phyloP scores from a whole-genome alignment of 805 yeast genomes.

The Metschnikowia henanensis region DNA sequence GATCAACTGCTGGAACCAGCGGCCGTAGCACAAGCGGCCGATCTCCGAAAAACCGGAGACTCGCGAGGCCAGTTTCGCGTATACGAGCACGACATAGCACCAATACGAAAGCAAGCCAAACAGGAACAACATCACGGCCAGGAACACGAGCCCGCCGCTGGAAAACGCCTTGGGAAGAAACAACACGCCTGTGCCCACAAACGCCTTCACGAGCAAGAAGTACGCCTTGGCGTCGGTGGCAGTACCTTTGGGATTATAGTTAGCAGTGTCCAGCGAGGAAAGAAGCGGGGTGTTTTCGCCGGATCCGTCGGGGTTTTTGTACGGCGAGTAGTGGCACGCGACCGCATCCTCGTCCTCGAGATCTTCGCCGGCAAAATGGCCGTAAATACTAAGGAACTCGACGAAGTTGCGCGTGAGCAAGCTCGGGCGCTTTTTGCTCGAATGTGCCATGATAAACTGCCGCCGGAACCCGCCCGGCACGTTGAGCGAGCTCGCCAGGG shows the following conservation, averaged over 20 bases:
- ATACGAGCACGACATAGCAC: conserved; percentile 69
- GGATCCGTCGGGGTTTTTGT: conserved; percentile 15
- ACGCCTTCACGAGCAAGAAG: conserved; percentile 68
- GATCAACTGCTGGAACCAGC: conserved; percentile 62
- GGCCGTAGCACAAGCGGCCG: conserved; percentile 63
- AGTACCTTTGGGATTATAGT: conserved; percentile 46
- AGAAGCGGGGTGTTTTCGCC: conserved; percentile 41
- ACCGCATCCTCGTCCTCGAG: conserved; percentile 65
- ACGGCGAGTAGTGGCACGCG: conserved; percentile 46
- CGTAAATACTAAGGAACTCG: conserved; percentile 76
- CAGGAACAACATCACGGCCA: conserved; percentile 48
- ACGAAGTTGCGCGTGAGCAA: conserved; percentile 69
- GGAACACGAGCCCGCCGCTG: conserved; percentile 71
- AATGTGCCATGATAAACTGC: conserved; percentile 49
- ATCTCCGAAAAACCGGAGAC: conserved; percentile 82
- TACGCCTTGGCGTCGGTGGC: conserved; percentile 75
- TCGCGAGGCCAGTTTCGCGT: conserved; percentile 55
- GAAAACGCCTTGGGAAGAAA: conserved; percentile 69
- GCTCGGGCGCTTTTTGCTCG: conserved; percentile 32
- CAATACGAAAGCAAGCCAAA: conserved; percentile 75
- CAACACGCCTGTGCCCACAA: conserved; percentile 75
- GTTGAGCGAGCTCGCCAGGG: conserved; percentile 65
- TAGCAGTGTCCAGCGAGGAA: conserved; percentile 15
- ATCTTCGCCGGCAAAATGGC: conserved; percentile 86
- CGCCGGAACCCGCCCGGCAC: conserved; percentile 86